Evolutionary conservation across 345 rosid genomes (phyloP), one percentile per base, ranked within the genome.

Genomic region (Populus alba): DNA sequence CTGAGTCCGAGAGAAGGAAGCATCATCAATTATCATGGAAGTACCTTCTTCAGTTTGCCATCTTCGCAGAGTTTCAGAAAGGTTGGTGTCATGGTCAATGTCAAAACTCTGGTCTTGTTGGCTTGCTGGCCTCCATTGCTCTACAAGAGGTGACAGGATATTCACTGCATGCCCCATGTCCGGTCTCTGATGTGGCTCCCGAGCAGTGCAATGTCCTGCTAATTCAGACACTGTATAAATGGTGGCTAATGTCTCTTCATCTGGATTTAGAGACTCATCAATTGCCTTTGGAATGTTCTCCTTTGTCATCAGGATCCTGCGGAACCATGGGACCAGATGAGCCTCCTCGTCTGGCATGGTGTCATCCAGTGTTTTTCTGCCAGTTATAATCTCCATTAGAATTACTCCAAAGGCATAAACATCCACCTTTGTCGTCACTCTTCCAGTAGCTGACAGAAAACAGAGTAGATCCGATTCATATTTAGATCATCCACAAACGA

Each of bases 21-120:
- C 80, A 31, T 68, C 78, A 37, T 71, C 75, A 73, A 83, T 90
- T 87, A 83, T 85, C 10, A 91, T 84, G 13, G 97, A 90, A 63
- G 90, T 80, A 70, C 92, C 93, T 87, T 89, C 97, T 77, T 89
- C 86, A 1, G 91, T 85, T 84, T 90, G 94, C 98, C 99, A 97
- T 86, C 94, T 91, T 72, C 83, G 88, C 77, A 97, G 70, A 49
- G 90, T 94, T 85, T 94, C 92, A 15, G 97, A 93, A 37, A 97
- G 97, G 86, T 91, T 91, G 93, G 91, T 88, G 80, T 89, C 83
- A 61, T 89, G 89, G 85, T 91, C 91, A 70, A 88, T 83, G 71
- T 93, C 95, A 0, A 47, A 80, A 77, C 82, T 73, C 68, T 88
- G 95, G 23, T 92, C 96, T 65, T 89, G 94, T 25, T 85, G 89